Evolutionary conservation across 805 yeast genomes (phyloP).

Genomic region (Gaillardinia entomophila): DNA sequence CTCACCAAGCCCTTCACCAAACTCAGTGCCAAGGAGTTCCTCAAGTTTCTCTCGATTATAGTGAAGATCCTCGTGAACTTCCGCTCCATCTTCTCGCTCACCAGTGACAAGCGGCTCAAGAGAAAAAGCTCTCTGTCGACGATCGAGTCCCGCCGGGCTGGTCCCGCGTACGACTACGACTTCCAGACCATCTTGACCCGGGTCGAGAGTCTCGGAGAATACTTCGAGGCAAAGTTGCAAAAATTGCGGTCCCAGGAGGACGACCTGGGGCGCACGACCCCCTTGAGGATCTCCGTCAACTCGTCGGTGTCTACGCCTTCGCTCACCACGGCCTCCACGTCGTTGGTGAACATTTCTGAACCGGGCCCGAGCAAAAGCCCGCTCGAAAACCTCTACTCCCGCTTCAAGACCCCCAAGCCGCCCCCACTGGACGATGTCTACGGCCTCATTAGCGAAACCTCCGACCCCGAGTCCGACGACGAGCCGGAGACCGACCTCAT

Average conservation of each 20-base stretch:
- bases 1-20: slow-evolving; percentile 34
- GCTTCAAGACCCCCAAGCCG: background rate
- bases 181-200: slow-evolving; percentile 14
- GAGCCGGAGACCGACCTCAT: slow-evolving; percentile 13
- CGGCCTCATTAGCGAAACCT: slow-evolving; percentile 19
- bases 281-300: background rate
- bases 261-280: too few species aligned
- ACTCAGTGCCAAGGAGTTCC: slow-evolving; percentile 30
- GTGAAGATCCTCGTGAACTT: slow-evolving; percentile 34
- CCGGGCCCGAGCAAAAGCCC: background rate
- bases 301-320: background rate
- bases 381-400: slow-evolving; percentile 1
- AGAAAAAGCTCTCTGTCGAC: slow-evolving; percentile 1
- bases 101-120: slow-evolving; percentile 2
- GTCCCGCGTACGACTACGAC: slow-evolving; percentile 5
- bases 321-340: background rate
- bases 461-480: slow-evolving; percentile 2
- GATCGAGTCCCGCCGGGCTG: slow-evolving; percentile 1
- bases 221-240: slow-evolving; percentile 6
- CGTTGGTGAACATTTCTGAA: slow-evolving; percentile 1
- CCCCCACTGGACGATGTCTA: slow-evolving; percentile 9
- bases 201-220: slow-evolving; percentile 9
- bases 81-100: slow-evolving; percentile 16
- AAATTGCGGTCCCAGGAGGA: too few species aligned
- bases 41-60: slow-evolving; percentile 28